Evolutionary conservation across 441 rosid genomes (phyloP).

Genomic region (Mallotus japonicus): DNA sequence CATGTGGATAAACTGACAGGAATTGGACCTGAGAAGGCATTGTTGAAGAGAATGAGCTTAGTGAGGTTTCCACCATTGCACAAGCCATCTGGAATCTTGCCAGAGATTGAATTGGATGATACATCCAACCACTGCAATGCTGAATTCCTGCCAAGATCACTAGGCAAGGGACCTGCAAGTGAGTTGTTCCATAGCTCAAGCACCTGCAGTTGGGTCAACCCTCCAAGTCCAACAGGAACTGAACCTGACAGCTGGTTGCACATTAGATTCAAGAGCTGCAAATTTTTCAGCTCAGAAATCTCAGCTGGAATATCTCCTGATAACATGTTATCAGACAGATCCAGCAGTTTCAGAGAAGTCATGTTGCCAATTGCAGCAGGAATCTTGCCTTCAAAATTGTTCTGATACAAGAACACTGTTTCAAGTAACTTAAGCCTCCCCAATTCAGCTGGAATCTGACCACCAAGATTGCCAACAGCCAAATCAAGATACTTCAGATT

Average conservation of each 20-base stretch:
- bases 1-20: constrained; percentile 57
- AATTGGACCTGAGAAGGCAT: constrained; percentile 73
- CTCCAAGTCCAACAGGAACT: constrained; percentile 52
- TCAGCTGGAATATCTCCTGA: constrained; percentile 64
- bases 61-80: constrained; percentile 76
- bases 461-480: constrained; percentile 66
- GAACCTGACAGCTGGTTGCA: constrained; percentile 68
- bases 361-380: constrained; percentile 64
- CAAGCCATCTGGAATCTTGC: constrained; percentile 59
- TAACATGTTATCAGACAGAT: constrained; percentile 72
- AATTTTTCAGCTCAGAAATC: constrained; percentile 54
- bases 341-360: constrained; percentile 56
- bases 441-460: constrained; percentile 66
- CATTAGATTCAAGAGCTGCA: constrained; percentile 84
- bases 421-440: constrained; percentile 60
- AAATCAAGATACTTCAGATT: constrained; percentile 77
- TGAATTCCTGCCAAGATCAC: constrained; percentile 65
- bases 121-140: constrained; percentile 78
- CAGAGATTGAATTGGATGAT: constrained; percentile 76
- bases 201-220: constrained; percentile 46
- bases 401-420: constrained; percentile 62
- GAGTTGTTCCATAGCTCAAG: constrained; percentile 94
- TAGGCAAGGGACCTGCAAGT: constrained; percentile 63
- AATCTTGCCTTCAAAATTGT: constrained; percentile 66
- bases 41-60: constrained; percentile 87